Percentiles rank a stretch among this genome's conserved stretches.
These are phyloP conservation scores for Phytophthora idaei DNA, from an alignment of 352 stramenopile species.

Conservation along the genomic window DNA sequence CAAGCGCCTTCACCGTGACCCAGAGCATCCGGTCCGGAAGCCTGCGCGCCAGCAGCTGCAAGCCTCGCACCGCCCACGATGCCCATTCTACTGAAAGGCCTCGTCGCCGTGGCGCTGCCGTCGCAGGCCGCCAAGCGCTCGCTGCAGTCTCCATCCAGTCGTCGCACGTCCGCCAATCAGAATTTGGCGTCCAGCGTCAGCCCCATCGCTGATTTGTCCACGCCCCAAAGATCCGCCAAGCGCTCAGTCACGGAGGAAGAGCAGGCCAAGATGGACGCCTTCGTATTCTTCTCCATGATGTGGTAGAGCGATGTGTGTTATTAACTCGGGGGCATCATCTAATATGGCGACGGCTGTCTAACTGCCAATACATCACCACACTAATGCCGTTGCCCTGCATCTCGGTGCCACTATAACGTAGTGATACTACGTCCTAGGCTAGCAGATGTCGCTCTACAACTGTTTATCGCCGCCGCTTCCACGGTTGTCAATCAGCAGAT, in stretches of 20 bases:
- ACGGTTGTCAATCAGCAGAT: not conserved
- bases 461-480: not conserved
- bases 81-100: constrained; percentile 44
- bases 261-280: constrained; percentile 43
- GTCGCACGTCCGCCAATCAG: constrained; percentile 20
- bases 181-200: constrained; percentile 9
- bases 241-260: constrained; percentile 19
- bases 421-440: too few species aligned
- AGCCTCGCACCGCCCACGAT: constrained; percentile 36
- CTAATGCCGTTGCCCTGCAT: too few species aligned
- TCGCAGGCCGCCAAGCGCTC: constrained; percentile 30
- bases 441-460: not conserved
- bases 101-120: constrained; percentile 33
- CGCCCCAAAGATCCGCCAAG: constrained; percentile 3
- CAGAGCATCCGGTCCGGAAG: constrained; percentile 42
- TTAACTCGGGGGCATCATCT: not conserved
- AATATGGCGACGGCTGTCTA: not conserved
- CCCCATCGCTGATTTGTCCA: constrained; percentile 14
- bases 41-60: constrained; percentile 44
- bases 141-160: constrained; percentile 23
- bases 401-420: too few species aligned
- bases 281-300: constrained; percentile 51
- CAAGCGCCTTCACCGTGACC: constrained; percentile 36
- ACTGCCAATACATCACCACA: not conserved
- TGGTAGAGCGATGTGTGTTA: constrained; percentile 22